phyloP scores from a whole-genome alignment of 441 rosid genomes.

The Gossypium laxum region DNA sequence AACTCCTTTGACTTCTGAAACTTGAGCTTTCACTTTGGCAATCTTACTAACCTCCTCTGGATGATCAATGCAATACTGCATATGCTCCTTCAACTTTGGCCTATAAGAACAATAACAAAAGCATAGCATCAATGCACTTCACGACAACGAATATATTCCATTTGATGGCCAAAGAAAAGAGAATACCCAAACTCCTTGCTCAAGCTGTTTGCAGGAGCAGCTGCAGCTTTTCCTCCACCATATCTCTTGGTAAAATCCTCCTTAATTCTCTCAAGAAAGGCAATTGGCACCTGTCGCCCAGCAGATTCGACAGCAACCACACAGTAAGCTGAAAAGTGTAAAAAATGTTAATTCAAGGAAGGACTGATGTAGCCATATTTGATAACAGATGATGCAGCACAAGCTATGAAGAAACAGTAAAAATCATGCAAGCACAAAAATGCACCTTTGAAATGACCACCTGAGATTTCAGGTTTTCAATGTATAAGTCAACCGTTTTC shows the following conservation, averaged over 20 bases:
- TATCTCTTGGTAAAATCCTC: conserved; percentile 76
- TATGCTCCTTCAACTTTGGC: conserved; percentile 68
- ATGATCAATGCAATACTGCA: conserved; percentile 69
- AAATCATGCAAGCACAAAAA: neutral
- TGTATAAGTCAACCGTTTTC: too few relatives aligned
- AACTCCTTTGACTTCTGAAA: conserved; percentile 77
- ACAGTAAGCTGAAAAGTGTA: conserved; percentile 57
- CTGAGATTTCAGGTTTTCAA: too few relatives aligned
- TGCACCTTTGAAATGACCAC: too few relatives aligned
- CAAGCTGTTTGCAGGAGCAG: conserved; percentile 60
- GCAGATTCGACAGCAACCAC: conserved; percentile 85
- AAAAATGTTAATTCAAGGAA: conserved; percentile 11
- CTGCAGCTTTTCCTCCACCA: conserved; percentile 76
- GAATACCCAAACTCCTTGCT: conserved; percentile 75
- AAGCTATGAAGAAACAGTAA: neutral
- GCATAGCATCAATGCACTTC: neutral
- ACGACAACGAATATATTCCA: neutral
- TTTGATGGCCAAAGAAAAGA: neutral
- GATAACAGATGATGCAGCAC: neutral
- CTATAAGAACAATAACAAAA: conserved; percentile 20
- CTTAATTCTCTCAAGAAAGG: conserved; percentile 73
- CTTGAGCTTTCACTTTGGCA: conserved; percentile 74
- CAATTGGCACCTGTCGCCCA: conserved; percentile 83
- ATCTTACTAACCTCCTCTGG: conserved; percentile 68
- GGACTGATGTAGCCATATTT: neutral